A percentile compares a stretch with the other conserved stretches of the same genome.
phyloP scores from a whole-genome alignment of 2,329 filamentous ascomycete genomes.

The Penicillium sp. region DNA sequence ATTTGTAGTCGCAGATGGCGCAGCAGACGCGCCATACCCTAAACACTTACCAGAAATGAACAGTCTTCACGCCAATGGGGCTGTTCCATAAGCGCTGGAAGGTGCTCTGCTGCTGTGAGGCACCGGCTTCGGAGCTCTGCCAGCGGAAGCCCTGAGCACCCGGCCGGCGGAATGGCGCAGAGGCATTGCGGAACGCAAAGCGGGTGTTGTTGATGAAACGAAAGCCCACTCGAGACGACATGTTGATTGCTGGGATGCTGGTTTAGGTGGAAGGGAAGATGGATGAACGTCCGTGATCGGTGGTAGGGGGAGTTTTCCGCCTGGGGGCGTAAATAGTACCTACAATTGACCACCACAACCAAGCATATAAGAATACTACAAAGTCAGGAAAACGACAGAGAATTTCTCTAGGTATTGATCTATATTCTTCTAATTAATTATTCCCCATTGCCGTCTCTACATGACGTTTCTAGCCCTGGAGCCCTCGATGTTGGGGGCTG shows the following conservation, averaged over 20 bases:
- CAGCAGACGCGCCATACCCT: not conserved
- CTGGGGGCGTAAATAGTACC: constrained; percentile 2
- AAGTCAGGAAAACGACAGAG: too few relatives aligned
- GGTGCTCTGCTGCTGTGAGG: constrained; percentile 46
- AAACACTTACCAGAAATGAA: constrained; percentile 82
- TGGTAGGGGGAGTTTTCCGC: constrained; percentile 22
- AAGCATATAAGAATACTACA: not conserved
- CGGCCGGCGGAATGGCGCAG: constrained; percentile 55
- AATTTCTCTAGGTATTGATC: not conserved
- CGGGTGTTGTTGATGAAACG: constrained; percentile 55
- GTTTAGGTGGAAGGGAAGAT: constrained; percentile 17
- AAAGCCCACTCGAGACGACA: constrained; percentile 58
- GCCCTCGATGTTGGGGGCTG: constrained; percentile 14
- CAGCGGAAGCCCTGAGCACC: constrained; percentile 60
- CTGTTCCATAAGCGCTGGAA: constrained; percentile 82
- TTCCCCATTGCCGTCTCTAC: not conserved
- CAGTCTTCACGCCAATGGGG: constrained; percentile 81
- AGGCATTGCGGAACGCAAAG: constrained; percentile 53
- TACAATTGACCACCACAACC: constrained; percentile 11
- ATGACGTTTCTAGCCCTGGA: constrained; percentile 5
- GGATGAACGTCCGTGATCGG: constrained; percentile 23
- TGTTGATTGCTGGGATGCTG: constrained; percentile 26
- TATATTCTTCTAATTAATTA: not conserved
- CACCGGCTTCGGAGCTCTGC: constrained; percentile 64
- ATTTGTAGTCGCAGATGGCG: not conserved